Evolutionary conservation across 2,329 filamentous ascomycete species (phyloP).

Genomic region (Xylaria hypoxylon): DNA sequence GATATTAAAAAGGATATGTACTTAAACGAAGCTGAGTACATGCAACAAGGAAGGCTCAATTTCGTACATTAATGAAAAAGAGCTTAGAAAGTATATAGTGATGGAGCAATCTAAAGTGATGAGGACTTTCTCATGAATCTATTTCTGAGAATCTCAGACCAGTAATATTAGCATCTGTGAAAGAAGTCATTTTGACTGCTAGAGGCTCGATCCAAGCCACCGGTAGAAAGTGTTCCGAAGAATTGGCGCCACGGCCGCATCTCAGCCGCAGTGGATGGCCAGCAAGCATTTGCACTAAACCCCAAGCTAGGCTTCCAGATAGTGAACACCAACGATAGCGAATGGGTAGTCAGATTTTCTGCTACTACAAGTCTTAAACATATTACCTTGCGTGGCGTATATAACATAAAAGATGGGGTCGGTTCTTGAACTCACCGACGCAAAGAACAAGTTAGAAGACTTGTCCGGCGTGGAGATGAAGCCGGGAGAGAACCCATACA

Average conservation of each 20-base stretch:
- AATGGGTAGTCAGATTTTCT: not conserved
- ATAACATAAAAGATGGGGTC: constrained; percentile 49
- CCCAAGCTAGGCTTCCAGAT: not conserved
- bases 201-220: too few species aligned
- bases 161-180: too few species aligned
- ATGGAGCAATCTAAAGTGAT: not conserved
- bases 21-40: not conserved
- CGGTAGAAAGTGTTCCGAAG: too few species aligned
- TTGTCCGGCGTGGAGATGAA: constrained; percentile 63
- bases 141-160: too few species aligned
- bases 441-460: constrained; percentile 65
- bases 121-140: not conserved
- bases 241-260: not conserved
- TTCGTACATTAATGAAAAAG: too few species aligned
- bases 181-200: too few species aligned
- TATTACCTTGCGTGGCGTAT: not conserved
- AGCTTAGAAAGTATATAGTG: too few species aligned
- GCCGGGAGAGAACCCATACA: constrained; percentile 78
- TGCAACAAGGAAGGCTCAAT: not conserved
- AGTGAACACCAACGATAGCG: too few species aligned
- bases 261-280: constrained; percentile 25
- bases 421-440: constrained; percentile 55
- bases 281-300: not conserved
- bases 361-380: not conserved
- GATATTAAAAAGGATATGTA: constrained; percentile 1